These are phyloP conservation scores for Suillus variegatus DNA, from an alignment of 768 basidiomycete species.

Conservation along the genomic window DNA sequence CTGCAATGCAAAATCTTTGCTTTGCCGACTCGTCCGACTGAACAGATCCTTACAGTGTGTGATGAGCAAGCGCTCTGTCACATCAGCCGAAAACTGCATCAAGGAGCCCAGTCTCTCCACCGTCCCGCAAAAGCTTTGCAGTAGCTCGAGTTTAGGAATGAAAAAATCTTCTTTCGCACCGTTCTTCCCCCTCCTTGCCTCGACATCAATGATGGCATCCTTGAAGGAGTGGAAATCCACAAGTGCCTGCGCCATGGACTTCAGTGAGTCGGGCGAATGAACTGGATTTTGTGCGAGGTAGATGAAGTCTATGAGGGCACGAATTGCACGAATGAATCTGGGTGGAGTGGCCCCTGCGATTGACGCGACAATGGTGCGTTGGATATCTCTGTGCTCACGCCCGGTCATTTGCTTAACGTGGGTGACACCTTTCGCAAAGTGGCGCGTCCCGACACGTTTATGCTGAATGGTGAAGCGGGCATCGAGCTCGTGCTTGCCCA, in stretches of 20 bases:
- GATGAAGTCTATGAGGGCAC: conserved; percentile 37
- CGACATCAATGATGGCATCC: background rate
- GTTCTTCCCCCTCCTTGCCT: conserved; percentile 13
- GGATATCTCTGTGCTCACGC: conserved; percentile 38
- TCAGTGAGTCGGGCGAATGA: conserved; percentile 14
- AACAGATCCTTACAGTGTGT: conserved; percentile 31
- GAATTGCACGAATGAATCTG: conserved; percentile 32
- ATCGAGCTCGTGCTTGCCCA: conserved; percentile 35
- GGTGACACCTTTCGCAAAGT: conserved; percentile 41
- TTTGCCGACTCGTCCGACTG: conserved; percentile 25
- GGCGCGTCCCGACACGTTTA: conserved; percentile 34
- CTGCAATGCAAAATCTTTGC: conserved; percentile 34
- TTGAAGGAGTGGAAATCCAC: background rate
- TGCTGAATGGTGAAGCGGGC: conserved; percentile 37
- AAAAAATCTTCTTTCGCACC: conserved; percentile 22
- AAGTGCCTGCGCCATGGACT: background rate
- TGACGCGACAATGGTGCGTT: conserved; percentile 35
- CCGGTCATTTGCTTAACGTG: conserved; percentile 43
- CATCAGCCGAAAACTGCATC: conserved; percentile 36
- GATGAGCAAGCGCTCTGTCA: conserved; percentile 36
- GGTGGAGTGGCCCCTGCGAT: conserved; percentile 34
- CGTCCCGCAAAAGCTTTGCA: conserved; percentile 23
- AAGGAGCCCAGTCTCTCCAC: conserved; percentile 30
- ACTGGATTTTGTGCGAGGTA: conserved; percentile 34
- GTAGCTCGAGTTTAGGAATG: conserved; percentile 44